Percentiles rank a stretch among this genome's conserved stretches.
phyloP scores from a whole-genome alignment of 208 protist genomes.

The Acanthamoeba castellanii region DNA sequence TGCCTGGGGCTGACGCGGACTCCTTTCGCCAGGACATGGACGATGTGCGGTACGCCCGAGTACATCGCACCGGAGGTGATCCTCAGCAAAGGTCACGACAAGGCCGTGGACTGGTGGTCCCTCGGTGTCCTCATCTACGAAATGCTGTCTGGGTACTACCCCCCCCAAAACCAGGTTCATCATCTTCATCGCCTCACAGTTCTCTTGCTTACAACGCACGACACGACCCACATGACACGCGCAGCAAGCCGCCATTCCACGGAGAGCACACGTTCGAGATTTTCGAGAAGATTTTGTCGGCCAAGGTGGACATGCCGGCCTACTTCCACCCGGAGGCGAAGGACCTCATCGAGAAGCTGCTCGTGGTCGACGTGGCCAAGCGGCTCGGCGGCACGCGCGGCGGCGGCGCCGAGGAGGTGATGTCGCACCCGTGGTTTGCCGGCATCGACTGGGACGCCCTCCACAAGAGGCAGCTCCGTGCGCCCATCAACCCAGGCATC shows the following conservation, averaged over 20 bases:
- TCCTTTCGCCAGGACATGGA: constrained; percentile 41
- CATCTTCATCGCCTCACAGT: constrained; percentile 84
- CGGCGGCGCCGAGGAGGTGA: constrained; percentile 82
- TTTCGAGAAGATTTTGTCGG: constrained; percentile 88
- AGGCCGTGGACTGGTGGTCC: constrained; percentile 98
- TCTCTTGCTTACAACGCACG: no score
- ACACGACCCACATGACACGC: no score
- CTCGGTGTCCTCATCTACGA: constrained; percentile 98
- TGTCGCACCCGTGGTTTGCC: constrained; percentile 83
- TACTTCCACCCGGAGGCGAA: constrained; percentile 85
- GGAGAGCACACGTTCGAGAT: constrained; percentile 91
- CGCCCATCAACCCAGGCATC: constrained; percentile 63
- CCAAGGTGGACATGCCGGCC: constrained; percentile 46
- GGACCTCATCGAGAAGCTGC: constrained; percentile 92
- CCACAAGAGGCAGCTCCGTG: constrained; percentile 42
- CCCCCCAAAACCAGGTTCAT: constrained; percentile 94
- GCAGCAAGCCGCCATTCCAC: constrained; percentile 89
- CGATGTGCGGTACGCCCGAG: constrained; percentile 92
- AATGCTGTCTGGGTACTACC: constrained; percentile 71
- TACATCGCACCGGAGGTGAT: constrained; percentile 98
- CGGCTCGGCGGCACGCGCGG: constrained; percentile 77
- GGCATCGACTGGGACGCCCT: constrained; percentile 73
- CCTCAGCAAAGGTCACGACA: constrained; percentile 94
- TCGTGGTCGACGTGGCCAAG: constrained; percentile 72
- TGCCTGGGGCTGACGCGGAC: neutral